Conservation (phyloP, 2,329 filamentous ascomycete genomes). For the Pyrenophora tritici-repentis region DNA sequence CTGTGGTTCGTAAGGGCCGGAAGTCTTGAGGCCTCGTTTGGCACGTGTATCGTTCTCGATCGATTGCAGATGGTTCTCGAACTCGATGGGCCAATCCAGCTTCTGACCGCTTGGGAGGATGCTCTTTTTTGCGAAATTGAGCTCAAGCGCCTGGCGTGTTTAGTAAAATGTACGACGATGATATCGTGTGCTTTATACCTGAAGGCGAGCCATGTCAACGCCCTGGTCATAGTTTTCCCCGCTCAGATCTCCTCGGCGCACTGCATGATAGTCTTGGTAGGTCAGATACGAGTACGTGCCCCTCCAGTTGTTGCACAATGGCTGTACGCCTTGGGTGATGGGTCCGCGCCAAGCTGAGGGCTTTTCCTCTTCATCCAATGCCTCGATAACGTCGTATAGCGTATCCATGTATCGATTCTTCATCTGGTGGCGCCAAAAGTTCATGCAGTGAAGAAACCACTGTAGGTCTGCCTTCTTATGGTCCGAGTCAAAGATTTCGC, state of each 20-base stretch:
- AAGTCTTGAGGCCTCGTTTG: slow-evolving; percentile 10
- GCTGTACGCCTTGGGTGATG: slow-evolving; percentile 41
- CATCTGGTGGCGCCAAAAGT: slow-evolving; percentile 61
- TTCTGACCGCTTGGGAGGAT: slow-evolving; percentile 14
- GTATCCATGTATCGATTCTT: slow-evolving; percentile 45
- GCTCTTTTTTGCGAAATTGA: slow-evolving; percentile 33
- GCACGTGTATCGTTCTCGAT: slow-evolving; percentile 22
- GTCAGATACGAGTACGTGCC: slow-evolving; percentile 55
- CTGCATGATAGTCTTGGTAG: slow-evolving; percentile 17
- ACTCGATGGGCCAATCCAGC: slow-evolving; percentile 45
- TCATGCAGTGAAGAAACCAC: slow-evolving; percentile 55
- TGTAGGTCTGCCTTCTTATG: slow-evolving; percentile 49
- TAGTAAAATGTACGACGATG: slow-evolving; percentile 5
- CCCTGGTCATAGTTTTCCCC: slow-evolving; percentile 39
- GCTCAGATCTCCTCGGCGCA: slow-evolving; percentile 30
- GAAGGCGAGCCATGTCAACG: slow-evolving; percentile 35
- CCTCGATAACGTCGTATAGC: slow-evolving; percentile 44
- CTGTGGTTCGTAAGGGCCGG: slow-evolving; percentile 14
- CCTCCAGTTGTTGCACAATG: slow-evolving; percentile 55
- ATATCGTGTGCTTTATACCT: slow-evolving; percentile 23
- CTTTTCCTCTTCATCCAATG: slow-evolving; percentile 44
- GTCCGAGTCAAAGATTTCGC: slow-evolving; percentile 48
- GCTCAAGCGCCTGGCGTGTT: slow-evolving; percentile 38
- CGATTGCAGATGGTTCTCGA: slow-evolving; percentile 50
- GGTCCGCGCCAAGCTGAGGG: slow-evolving; percentile 52